Evolutionary conservation across 805 yeast genomes (phyloP), one percentile per base, ranked within the genome.

Genomic region (Ogataea parapolymorpha): DNA sequence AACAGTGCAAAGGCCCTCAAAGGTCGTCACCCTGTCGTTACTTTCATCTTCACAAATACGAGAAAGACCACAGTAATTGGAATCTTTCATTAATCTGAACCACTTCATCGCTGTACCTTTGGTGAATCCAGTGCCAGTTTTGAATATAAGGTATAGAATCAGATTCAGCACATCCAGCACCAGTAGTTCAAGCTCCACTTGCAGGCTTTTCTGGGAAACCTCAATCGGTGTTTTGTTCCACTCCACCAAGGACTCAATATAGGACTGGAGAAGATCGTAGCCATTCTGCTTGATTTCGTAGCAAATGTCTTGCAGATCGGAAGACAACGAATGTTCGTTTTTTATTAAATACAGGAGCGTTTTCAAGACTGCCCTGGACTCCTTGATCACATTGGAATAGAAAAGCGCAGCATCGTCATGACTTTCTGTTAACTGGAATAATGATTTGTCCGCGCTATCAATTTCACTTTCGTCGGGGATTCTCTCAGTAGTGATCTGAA

Each of bases 21-120:
- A 59, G 50, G 64, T 56, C 4, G 37, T 3, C 12, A 26, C 33
- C 12, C 34, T 37, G n/a, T 45, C 59, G 46, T 12, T 60, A 16
- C 39, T 33, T 9, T 60, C 45, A 15, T 51, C 51, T 33, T 63
- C 66, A 27, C 61, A 54, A 9, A 61, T 52, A 8, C 30, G 16
- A 13, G 47, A n/a, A 2, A 33, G 26, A 5, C 50, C 46, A 12
- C 59, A 39, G 35, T 50, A 61, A 6, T 37, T 38, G 2, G 59
- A 49, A 2, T 58, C 47, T 9, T 66, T 56, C 74, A 79, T 67
- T 9, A 79, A 58, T 5, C 62, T 50, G 50, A 82, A 81, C 93
- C 93, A 85, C 8, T 62, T 51, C 2, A 56, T 35, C 3, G 74
- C 70, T 2, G 71, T 65, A 1, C 52, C 35, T 2, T 53, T 55